Percentiles rank a stretch among this genome's conserved stretches.
phyloP scores from a whole-genome alignment of 179 eudicot genomes.

The Silene noctiflora region DNA sequence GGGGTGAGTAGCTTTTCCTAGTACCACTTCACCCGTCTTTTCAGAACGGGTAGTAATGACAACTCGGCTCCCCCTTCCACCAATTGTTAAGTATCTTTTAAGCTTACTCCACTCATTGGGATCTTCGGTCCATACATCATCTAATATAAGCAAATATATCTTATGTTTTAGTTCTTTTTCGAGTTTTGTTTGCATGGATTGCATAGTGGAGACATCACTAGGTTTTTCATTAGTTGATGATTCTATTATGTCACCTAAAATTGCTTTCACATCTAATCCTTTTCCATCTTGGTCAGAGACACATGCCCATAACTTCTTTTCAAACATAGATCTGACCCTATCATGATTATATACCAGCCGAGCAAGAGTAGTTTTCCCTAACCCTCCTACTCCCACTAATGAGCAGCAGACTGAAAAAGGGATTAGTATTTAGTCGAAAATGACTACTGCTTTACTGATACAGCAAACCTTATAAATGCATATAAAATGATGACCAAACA shows the following conservation, averaged over 20 bases:
- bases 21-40: background rate
- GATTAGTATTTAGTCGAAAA: too few species aligned
- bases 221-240: background rate
- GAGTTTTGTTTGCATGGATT: background rate
- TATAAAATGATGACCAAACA: too few species aligned
- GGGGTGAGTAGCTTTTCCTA: background rate
- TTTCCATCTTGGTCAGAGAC: background rate
- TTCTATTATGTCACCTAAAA: background rate
- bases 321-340: background rate
- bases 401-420: too few species aligned
- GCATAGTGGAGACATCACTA: background rate
- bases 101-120: background rate
- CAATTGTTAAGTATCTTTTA: background rate
- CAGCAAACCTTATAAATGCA: background rate
- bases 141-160: background rate
- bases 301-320: background rate
- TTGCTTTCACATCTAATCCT: background rate
- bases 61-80: background rate
- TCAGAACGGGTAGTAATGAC: background rate
- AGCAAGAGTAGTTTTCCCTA: conserved; percentile 4
- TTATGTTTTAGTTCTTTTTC: too few species aligned
- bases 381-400: background rate
- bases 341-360: background rate
- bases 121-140: background rate
- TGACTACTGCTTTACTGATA: too few species aligned